Evolutionary conservation across 1,139 yeast genomes (phyloP).

Genomic region (Saccharomyces hybrid): DNA sequence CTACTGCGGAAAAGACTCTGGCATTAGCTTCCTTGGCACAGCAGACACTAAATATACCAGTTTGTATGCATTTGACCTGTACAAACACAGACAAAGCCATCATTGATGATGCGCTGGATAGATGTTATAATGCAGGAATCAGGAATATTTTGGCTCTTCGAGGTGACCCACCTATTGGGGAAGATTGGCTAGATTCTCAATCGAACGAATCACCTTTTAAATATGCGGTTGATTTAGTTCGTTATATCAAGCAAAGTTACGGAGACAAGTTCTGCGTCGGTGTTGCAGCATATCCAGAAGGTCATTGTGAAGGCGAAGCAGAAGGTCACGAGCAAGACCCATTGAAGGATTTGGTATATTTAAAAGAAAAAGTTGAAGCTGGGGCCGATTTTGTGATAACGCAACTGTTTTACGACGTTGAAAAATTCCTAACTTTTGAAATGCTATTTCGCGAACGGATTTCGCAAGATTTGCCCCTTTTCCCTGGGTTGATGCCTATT

Average conservation of each 20-base stretch:
- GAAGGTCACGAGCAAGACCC: constrained; percentile 59
- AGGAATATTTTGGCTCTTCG: constrained; percentile 83
- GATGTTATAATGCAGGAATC: constrained; percentile 72
- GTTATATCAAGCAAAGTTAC: constrained; percentile 58
- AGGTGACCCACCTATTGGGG: constrained; percentile 93
- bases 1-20: constrained; percentile 79
- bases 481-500: constrained; percentile 97
- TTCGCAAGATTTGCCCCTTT: constrained; percentile 46
- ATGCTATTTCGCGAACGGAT: constrained; percentile 34
- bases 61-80: constrained; percentile 91
- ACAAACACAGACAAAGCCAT: constrained; percentile 77
- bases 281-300: constrained; percentile 95
- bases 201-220: constrained; percentile 43
- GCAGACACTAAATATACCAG: constrained; percentile 67
- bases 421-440: constrained; percentile 49
- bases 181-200: constrained; percentile 24
- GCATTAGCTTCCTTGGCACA: constrained; percentile 77
- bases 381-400: constrained; percentile 94
- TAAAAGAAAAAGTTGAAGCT: constrained; percentile 79
- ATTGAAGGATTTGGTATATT: constrained; percentile 57
- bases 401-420: constrained; percentile 70
- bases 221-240: constrained; percentile 77
- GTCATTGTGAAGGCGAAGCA: constrained; percentile 73
- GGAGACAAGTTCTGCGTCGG: constrained; percentile 81
- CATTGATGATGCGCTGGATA: constrained; percentile 68